phyloP scores from a whole-genome alignment of 352 stramenopile species.

The Aphanomyces invadans region DNA sequence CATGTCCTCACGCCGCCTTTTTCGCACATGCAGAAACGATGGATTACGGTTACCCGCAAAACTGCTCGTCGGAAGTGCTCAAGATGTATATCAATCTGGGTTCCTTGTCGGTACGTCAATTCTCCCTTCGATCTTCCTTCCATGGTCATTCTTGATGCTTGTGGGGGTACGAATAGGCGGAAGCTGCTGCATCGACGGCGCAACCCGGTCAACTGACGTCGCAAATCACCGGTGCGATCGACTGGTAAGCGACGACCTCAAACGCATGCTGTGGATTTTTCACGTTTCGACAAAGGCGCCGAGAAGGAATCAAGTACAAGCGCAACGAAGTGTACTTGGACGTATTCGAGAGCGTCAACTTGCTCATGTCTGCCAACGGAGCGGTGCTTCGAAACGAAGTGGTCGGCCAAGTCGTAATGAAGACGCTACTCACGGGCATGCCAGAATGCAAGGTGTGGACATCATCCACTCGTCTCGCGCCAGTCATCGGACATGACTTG shows the following conservation, averaged over 20 bases:
- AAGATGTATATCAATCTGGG: slow-evolving; percentile 98
- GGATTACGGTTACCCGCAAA: slow-evolving; percentile 99
- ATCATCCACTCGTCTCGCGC: too few species aligned
- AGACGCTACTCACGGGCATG: slow-evolving; percentile 97
- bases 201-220: slow-evolving; percentile 79
- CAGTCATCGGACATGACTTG: too few species aligned
- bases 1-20: neutral
- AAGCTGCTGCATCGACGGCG: slow-evolving; percentile 84
- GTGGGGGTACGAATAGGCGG: slow-evolving; percentile 43
- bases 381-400: slow-evolving; percentile 94
- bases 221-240: slow-evolving; percentile 84
- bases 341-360: slow-evolving; percentile 95
- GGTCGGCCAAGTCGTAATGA: slow-evolving; percentile 95
- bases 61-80: slow-evolving; percentile 95
- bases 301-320: slow-evolving; percentile 96
- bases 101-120: slow-evolving; percentile 39
- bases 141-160: slow-evolving; percentile 2
- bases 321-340: slow-evolving; percentile 99
- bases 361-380: slow-evolving; percentile 92
- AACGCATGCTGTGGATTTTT: too few species aligned
- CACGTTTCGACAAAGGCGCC: slow-evolving; percentile 75
- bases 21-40: slow-evolving; percentile 84
- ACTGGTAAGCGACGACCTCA: too few species aligned
- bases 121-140: too few species aligned
- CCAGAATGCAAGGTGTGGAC: slow-evolving; percentile 92